phyloP scores from a whole-genome alignment of 2,329 filamentous ascomycete species.

The Stagonosporopsis cucurbitacearum region DNA sequence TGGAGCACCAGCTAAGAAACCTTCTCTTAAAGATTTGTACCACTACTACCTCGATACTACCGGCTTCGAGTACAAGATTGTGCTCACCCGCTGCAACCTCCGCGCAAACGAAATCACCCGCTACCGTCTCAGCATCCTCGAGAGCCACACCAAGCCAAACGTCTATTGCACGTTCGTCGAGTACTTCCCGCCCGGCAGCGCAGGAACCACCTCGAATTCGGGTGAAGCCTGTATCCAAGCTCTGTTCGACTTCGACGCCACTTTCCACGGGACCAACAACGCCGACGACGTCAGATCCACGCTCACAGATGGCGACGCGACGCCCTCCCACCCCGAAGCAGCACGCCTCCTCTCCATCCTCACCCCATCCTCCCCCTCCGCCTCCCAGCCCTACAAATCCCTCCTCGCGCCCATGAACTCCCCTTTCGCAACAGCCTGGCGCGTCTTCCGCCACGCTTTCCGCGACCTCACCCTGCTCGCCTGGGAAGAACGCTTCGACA shows the following conservation, averaged over 20 bases:
- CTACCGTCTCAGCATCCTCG: slow-evolving; percentile 48
- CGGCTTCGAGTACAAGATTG: slow-evolving; percentile 69
- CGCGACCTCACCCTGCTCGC: slow-evolving; percentile 47
- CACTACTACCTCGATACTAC: slow-evolving; percentile 69
- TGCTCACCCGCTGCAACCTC: slow-evolving; percentile 62
- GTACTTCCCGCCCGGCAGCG: slow-evolving; percentile 28
- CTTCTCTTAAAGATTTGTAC: slow-evolving; percentile 56
- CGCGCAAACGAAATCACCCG: slow-evolving; percentile 62
- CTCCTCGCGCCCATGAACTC: slow-evolving; percentile 42
- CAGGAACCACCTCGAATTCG: not conserved
- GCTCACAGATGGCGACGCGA: not conserved
- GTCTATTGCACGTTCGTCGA: slow-evolving; percentile 40
- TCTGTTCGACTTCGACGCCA: slow-evolving; percentile 2
- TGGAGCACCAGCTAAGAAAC: slow-evolving; percentile 22
- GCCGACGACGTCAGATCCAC: not conserved
- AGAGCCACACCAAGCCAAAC: slow-evolving; percentile 41
- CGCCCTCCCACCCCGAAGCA: slow-evolving; percentile 10
- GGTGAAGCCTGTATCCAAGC: slow-evolving; percentile 1
- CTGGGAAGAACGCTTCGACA: slow-evolving; percentile 52
- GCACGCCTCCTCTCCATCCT: slow-evolving; percentile 24
- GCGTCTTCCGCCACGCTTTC: slow-evolving; percentile 50
- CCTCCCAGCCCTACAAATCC: slow-evolving; percentile 20
- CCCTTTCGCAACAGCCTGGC: slow-evolving; percentile 43
- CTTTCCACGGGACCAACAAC: not conserved
- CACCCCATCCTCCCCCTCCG: slow-evolving; percentile 3